Evolutionary conservation across 371 early-diverging fungal genomes (phyloP).

Genomic region (Mucor racemosus): DNA sequence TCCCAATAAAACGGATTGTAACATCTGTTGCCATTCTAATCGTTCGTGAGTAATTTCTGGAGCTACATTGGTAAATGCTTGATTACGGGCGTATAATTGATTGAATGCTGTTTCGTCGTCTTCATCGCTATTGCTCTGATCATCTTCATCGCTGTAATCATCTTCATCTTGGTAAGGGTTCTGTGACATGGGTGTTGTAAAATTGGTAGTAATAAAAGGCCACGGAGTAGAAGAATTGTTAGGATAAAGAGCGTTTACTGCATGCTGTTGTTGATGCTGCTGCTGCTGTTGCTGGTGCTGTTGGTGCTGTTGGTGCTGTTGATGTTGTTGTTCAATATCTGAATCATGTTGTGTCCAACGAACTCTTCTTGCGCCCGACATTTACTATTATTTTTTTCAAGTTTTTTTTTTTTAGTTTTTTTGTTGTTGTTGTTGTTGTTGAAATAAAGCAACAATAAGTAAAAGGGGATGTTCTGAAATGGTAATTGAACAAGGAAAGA

Average conservation of each 20-base stretch:
- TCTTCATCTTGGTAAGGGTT: conserved; percentile 32
- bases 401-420: too few relatives aligned
- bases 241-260: conserved; percentile 1
- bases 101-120: conserved; percentile 43
- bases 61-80: conserved; percentile 38
- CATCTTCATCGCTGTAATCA: conserved; percentile 40
- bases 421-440: too few relatives aligned
- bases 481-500: neutral
- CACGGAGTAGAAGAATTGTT: conserved; percentile 15
- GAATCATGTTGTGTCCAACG: conserved; percentile 37
- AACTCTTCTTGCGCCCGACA: conserved; percentile 37
- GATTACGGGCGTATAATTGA: conserved; percentile 41
- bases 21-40: conserved; percentile 85
- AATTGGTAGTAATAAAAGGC: conserved; percentile 26
- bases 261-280: neutral
- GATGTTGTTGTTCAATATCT: conserved; percentile 16
- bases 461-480: neutral
- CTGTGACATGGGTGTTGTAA: conserved; percentile 12
- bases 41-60: conserved; percentile 72
- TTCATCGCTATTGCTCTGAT: conserved; percentile 31
- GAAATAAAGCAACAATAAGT: too few relatives aligned
- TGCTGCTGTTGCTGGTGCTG: neutral
- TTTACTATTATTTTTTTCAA: conserved; percentile 4
- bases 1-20: conserved; percentile 82
- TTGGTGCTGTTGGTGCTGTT: neutral